Evolutionary conservation across 106 monocot genomes (phyloP).

Genomic region (Acorus calamus): DNA sequence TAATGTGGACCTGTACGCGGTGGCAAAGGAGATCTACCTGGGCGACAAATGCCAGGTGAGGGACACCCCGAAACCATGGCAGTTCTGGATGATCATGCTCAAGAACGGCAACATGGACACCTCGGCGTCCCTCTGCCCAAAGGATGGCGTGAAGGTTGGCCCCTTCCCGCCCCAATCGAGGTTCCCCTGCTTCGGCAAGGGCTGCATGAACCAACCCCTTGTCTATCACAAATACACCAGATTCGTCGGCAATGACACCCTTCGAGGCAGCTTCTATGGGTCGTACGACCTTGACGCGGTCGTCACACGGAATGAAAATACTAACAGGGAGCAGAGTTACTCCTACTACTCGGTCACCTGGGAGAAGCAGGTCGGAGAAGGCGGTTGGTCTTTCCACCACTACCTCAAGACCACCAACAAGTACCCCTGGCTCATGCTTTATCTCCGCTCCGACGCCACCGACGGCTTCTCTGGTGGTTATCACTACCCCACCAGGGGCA

Average conservation of each 20-base stretch:
- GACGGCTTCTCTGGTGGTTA: constrained; percentile 73
- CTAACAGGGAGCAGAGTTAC: no score
- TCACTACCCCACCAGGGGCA: constrained; percentile 78
- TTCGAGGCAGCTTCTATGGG: constrained; percentile 52
- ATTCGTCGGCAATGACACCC: constrained; percentile 5
- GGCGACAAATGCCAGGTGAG: constrained; percentile 52
- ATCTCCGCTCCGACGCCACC: constrained; percentile 78
- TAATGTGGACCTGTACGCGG: constrained; percentile 57
- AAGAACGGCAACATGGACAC: constrained; percentile 91
- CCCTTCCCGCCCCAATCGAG: constrained; percentile 48
- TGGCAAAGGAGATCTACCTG: constrained; percentile 58
- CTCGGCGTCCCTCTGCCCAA: constrained; percentile 45
- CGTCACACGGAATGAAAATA: background rate
- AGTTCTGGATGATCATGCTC: constrained; percentile 95
- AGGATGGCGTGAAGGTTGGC: constrained; percentile 41
- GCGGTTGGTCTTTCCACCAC: constrained; percentile 66
- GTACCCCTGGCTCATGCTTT: constrained; percentile 94
- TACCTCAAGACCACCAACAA: constrained; percentile 41
- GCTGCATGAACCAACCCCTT: constrained; percentile 90
- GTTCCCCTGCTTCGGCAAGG: constrained; percentile 72
- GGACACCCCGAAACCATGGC: constrained; percentile 44
- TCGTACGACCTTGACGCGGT: constrained; percentile 56
- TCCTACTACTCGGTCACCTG: constrained; percentile 66
- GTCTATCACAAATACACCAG: constrained; percentile 43
- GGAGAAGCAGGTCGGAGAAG: constrained; percentile 47